A percentile compares a stretch with the other conserved stretches of the same genome.
phyloP scores from a whole-genome alignment of 192 early-diverging fungal species.

The Coemansia furcata region DNA sequence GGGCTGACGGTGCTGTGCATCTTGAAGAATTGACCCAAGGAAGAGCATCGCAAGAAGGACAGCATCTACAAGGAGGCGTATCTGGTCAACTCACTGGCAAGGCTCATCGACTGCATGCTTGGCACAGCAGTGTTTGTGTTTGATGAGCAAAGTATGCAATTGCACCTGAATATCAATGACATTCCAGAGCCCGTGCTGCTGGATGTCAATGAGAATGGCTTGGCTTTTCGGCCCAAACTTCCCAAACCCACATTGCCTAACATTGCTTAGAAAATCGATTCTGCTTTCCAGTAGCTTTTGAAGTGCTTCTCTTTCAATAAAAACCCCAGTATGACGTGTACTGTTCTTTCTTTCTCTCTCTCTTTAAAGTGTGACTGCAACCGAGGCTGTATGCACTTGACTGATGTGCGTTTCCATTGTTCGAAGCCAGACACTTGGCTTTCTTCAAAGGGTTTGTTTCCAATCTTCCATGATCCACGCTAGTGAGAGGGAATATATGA shows the following conservation, averaged over 20 bases:
- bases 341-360: not conserved
- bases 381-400: too few species aligned
- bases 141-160: constrained; percentile 36
- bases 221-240: constrained; percentile 22
- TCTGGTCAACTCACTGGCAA: constrained; percentile 63
- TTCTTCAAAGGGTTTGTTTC: too few species aligned
- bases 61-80: constrained; percentile 90
- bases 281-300: not conserved
- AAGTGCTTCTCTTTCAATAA: too few species aligned
- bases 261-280: constrained; percentile 17
- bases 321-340: not conserved
- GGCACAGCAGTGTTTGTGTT: constrained; percentile 53
- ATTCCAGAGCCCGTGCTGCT: constrained; percentile 18
- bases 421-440: too few species aligned
- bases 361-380: not conserved
- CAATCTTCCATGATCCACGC: too few species aligned
- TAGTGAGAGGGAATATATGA: too few species aligned
- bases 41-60: constrained; percentile 74
- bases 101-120: constrained; percentile 28
- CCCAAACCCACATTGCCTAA: constrained; percentile 25
- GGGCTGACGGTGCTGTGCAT: constrained; percentile 49
- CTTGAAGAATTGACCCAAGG: constrained; percentile 67
- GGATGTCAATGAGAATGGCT: constrained; percentile 18
- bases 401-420: too few species aligned
- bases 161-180: constrained; percentile 20